Evolutionary conservation across 257 asterid species (phyloP).

Genomic region (Avicennia marina): DNA sequence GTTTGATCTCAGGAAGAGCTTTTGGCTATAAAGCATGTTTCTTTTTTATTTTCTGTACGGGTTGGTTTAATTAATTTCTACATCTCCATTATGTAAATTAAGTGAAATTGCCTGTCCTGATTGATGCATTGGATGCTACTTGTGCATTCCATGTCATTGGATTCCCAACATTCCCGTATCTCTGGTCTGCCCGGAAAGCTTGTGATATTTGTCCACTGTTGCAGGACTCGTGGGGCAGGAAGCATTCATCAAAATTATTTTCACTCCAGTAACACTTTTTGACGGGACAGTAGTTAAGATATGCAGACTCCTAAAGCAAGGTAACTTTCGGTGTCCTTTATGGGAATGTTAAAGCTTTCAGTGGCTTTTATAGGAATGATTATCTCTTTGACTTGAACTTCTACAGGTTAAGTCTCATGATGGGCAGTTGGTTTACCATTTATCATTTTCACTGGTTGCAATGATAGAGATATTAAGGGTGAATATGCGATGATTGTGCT

Average conservation of each 20-base stretch:
- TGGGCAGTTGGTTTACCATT: constrained; percentile 5
- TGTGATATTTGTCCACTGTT: constrained; percentile 29
- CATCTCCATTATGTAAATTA: background rate
- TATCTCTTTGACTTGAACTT: constrained; percentile 15
- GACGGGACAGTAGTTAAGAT: constrained; percentile 27
- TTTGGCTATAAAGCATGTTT: constrained; percentile 5
- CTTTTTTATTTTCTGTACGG: background rate
- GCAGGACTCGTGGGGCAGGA: constrained; percentile 48
- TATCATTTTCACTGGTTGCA: constrained; percentile 1
- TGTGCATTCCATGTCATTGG: constrained; percentile 36
- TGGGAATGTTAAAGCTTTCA: constrained; percentile 13
- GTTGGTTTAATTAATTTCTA: constrained; percentile 4
- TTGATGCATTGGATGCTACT: background rate
- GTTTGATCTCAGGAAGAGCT: no score
- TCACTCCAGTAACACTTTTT: constrained; percentile 11
- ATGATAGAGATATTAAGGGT: constrained; percentile 9
- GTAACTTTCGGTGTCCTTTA: constrained; percentile 38
- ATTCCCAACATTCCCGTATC: constrained; percentile 24
- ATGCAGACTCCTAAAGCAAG: constrained; percentile 82
- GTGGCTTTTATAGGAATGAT: constrained; percentile 8
- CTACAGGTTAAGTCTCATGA: constrained; percentile 5
- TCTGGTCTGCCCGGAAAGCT: constrained; percentile 20
- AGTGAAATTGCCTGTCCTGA: background rate
- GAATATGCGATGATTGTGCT: constrained; percentile 11
- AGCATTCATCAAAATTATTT: constrained; percentile 24